These are phyloP conservation scores for Periconia digitata DNA, from an alignment of 2,329 filamentous ascomycete genomes.

Conservation along the genomic window DNA sequence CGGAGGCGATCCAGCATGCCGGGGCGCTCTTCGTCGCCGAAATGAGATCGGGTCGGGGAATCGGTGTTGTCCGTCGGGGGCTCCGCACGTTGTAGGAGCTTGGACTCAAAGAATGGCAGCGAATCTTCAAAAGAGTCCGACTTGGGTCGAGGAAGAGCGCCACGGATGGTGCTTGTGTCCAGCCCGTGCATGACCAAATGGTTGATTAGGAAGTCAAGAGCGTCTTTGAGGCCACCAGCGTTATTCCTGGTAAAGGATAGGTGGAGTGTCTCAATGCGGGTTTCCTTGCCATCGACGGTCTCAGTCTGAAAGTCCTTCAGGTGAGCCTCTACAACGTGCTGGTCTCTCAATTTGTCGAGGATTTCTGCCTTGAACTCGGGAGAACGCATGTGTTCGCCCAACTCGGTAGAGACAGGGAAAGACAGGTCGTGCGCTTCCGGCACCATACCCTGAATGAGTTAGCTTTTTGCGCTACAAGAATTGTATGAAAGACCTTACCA, in stretches of 20 bases:
- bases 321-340: conserved; percentile 88
- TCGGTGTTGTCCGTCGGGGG: conserved; percentile 74
- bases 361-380: conserved; percentile 79
- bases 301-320: conserved; percentile 58
- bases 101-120: conserved; percentile 94
- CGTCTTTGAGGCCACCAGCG: conserved; percentile 90
- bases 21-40: conserved; percentile 81
- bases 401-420: conserved; percentile 71
- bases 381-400: conserved; percentile 81
- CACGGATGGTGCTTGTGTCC: conserved; percentile 81
- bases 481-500: conserved; percentile 57
- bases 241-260: conserved; percentile 90
- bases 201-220: conserved; percentile 89
- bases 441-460: conserved; percentile 75
- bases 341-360: conserved; percentile 79
- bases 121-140: conserved; percentile 99
- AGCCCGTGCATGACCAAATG: conserved; percentile 85
- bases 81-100: conserved; percentile 90
- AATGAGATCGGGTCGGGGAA: conserved; percentile 83
- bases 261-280: conserved; percentile 48
- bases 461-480: conserved; percentile 19
- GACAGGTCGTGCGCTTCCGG: conserved; percentile 93
- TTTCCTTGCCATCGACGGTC: conserved; percentile 44
- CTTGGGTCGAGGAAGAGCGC: conserved; percentile 95
- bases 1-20: conserved; percentile 84